Evolutionary conservation across 768 basidiomycete species (phyloP).

Genomic region (Omphalotus guepiniiformis): DNA sequence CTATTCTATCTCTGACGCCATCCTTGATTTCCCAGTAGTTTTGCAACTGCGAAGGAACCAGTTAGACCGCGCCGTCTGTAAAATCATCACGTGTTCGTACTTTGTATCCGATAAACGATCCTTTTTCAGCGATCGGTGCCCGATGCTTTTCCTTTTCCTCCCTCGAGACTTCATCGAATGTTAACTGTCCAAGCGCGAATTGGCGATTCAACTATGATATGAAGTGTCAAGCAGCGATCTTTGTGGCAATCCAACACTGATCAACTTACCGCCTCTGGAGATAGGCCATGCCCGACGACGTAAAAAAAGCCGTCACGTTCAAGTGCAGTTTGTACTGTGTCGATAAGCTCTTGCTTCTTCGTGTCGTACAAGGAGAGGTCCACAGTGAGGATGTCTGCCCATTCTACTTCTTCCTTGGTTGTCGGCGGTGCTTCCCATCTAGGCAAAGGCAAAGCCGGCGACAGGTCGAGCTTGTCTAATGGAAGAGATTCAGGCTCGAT

Average conservation of each 20-base stretch:
- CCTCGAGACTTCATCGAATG: constrained; percentile 25
- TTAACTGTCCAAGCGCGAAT: constrained; percentile 26
- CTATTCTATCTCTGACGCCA: constrained; percentile 29
- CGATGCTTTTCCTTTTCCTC: constrained; percentile 27
- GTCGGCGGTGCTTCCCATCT: constrained; percentile 19
- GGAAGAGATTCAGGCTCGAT: too few relatives aligned
- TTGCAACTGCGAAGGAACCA: constrained; percentile 20
- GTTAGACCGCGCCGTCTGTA: not conserved
- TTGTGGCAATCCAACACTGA: not conserved
- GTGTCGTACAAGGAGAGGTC: constrained; percentile 30
- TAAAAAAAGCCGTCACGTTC: constrained; percentile 33
- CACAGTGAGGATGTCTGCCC: constrained; percentile 33
- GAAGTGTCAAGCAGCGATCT: not conserved
- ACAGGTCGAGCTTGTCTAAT: too few relatives aligned
- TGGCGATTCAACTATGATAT: constrained; percentile 24
- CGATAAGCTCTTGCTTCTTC: constrained; percentile 20
- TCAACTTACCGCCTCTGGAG: constrained; percentile 18
- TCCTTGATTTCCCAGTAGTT: constrained; percentile 33
- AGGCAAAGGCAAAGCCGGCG: not conserved
- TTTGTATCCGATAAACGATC: constrained; percentile 33
- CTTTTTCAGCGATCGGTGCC: constrained; percentile 29
- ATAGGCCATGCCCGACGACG: constrained; percentile 28
- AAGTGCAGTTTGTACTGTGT: constrained; percentile 26
- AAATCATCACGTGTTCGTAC: constrained; percentile 9
- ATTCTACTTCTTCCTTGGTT: constrained; percentile 23